Percentiles rank a stretch among this genome's conserved stretches.
phyloP scores from a whole-genome alignment of 2,329 filamentous ascomycete genomes.

The Sporothrix luriei region DNA sequence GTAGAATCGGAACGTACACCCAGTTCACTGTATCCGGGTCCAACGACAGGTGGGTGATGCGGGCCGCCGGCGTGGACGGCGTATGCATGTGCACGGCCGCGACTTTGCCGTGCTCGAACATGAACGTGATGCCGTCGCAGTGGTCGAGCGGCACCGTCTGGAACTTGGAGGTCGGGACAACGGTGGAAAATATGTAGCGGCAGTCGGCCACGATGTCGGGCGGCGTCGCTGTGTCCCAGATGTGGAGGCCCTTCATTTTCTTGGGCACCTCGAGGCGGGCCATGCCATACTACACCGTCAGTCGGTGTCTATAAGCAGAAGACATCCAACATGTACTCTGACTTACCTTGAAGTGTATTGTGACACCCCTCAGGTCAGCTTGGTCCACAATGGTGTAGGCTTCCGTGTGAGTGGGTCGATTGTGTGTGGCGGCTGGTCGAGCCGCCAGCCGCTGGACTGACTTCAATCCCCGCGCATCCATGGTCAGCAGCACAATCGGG shows the following conservation, averaged over 20 bases:
- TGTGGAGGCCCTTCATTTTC: not conserved
- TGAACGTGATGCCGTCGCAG: not conserved
- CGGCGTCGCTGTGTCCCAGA: slow-evolving; percentile 27
- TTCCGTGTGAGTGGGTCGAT: not conserved
- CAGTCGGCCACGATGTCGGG: not conserved
- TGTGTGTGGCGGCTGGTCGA: not conserved
- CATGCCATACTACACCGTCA: slow-evolving; percentile 2
- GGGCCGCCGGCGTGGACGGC: not conserved
- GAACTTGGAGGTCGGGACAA: not conserved
- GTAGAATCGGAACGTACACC: slow-evolving; percentile 16
- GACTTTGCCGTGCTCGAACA: slow-evolving; percentile 8
- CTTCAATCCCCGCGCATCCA: slow-evolving; percentile 8
- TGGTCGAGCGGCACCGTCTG: slow-evolving; percentile 9
- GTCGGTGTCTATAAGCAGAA: not conserved
- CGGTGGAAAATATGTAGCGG: not conserved
- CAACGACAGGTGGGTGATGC: not conserved
- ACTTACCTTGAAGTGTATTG: not conserved
- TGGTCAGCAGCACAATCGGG: not conserved
- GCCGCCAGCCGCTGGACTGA: not conserved
- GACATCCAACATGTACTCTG: not conserved
- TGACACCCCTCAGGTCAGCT: not conserved
- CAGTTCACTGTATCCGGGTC: not conserved
- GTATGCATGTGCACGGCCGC: slow-evolving; percentile 15
- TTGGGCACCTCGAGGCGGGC: slow-evolving; percentile 21
- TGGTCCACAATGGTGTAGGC: slow-evolving; percentile 19